Percentiles rank a stretch among this genome's conserved stretches.
Evolutionary conservation across 139 green algal species (phyloP).

Genomic region (Desmodesmus armatus): DNA sequence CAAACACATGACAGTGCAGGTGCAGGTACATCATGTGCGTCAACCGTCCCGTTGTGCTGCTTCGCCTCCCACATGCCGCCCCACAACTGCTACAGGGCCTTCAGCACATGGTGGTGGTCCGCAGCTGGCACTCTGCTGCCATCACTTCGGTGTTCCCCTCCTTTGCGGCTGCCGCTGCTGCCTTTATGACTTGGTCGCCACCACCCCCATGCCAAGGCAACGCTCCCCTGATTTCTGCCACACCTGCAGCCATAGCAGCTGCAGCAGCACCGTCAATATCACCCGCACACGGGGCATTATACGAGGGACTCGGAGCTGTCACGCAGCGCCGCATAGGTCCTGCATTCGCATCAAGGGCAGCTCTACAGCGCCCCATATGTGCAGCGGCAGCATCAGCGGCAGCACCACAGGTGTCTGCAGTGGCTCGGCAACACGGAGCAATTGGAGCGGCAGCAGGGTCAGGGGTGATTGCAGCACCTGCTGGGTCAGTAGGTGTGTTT

Average conservation of each 20-base stretch:
- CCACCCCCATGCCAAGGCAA: neutral
- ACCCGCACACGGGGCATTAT: neutral
- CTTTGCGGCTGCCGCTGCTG: neutral
- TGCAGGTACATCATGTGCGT: no score
- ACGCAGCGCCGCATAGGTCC: no score
- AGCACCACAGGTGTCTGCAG: neutral
- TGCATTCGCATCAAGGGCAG: neutral
- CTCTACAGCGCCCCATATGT: neutral
- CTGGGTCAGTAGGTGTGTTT: constrained; percentile 6
- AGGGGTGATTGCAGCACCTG: neutral
- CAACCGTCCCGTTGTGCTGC: no score
- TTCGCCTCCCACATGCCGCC: neutral
- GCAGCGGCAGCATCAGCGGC: neutral
- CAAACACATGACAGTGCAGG: no score
- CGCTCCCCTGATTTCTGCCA: no score
- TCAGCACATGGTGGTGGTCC: neutral
- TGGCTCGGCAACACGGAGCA: neutral
- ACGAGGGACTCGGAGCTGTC: neutral
- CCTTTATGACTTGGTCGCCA: constrained; percentile 12
- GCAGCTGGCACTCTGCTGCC: constrained; percentile 38
- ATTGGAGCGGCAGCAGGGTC: neutral
- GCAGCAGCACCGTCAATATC: neutral
- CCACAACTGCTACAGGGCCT: neutral
- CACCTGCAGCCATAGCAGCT: constrained; percentile 2
- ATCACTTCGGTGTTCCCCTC: constrained; percentile 3